Base-by-base conservation (phyloP, 2,329 filamentous ascomycete genomes). In the Blumeria hordei region DNA sequence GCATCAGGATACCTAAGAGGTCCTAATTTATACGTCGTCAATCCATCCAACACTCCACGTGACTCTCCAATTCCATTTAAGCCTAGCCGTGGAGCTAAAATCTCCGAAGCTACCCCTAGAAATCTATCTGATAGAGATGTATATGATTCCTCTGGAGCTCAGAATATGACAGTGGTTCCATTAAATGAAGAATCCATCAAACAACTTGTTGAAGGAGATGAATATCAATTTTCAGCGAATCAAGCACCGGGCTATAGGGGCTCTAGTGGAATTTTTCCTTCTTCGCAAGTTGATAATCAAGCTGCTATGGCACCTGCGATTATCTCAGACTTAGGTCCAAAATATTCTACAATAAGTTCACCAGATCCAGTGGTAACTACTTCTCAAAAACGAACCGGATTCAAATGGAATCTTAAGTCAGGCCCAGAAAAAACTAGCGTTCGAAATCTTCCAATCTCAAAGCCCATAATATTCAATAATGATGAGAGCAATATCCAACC, bases 11-110 rank as follows among this genome's bases (percentile, higher is more conserved):
- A 61, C 47, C 57, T 57, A 6, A 62, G 60, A 37, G 63, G 56
- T 54, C 60, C 62, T n/a, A 57, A 52, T 21, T 54, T 64, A 3
- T 66, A 64, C 45, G 61, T 66, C 36, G 64, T 63, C 8, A 66
- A 66, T 43, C 63, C 61, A 33, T 65, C 63, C 4, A 49, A 57
- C 7, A 62, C 61, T 12, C 60, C 63, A 36, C 57, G 56, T 35
- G 59, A 62, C 43, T 62, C 63, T 12, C 58, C 59, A 41, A 56
- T 54, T 12, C 54, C 55, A 12, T 32, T 32, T 14, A 54, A 56
- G 21, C 58, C 62, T 54, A 57, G 55, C 2, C 56, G 55, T 51
- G 61, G 62, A 1, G 62, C 60, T 14, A 63, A 62, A 55, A 55
- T 61, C 44, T 57, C 47, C 39, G 56, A 55, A 49, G 32, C 8